Evolutionary conservation across 495 filamentous ascomycete species (phyloP), one percentile per base, ranked within the genome.

Genomic region (Trichodelitschia bisporula): DNA sequence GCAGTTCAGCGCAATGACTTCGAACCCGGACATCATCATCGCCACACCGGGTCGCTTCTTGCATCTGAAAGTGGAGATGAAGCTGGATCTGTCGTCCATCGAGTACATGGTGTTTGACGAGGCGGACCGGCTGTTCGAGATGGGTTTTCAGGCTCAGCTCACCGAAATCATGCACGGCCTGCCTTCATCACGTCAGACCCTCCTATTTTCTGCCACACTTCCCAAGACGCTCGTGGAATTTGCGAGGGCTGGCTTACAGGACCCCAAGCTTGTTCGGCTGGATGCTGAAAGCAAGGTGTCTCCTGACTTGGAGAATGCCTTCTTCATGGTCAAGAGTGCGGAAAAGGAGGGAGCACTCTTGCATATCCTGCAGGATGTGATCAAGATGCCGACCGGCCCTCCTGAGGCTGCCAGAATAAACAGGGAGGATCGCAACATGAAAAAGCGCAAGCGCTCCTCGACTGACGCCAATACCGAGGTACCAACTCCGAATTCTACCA

Each of bases 271-370:
- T 1, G 67, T 97, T 33, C 67, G 86, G 34, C 52, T 97, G 19
- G 86, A 97, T 53, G 72, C 78, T 2, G 86, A 97, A 43, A 80
- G 76, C 41, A 97, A 97, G 45, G 71, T 95, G 4, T 91, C 89
- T 0, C 82, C 84, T 0, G 84, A 93, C 41, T 62, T 97, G 15
- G 65, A 99, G 45, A 79, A 70, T 40, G 82, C 76, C 4, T 95
- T 93, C 51, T 93, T 99, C 47, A 75, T 71, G 0, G 62, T 99
- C 38, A 93, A 91, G 45, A 67, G 73, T 19, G 69, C 67, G 3
- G 89, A 95, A 44, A 92, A 92, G 49, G 86, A 95, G 48, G 86
- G 78, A 16, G 75, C 82, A 11, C 53, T 99, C 15, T 58, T 97
- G 2, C 69, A 95, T 43, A 69, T 97, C 33, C 57, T 97, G 8